A percentile compares a stretch with the other conserved stretches of the same genome.
Evolutionary conservation across 139 green algal genomes (phyloP).

Genomic region (Chlorella sp.): DNA sequence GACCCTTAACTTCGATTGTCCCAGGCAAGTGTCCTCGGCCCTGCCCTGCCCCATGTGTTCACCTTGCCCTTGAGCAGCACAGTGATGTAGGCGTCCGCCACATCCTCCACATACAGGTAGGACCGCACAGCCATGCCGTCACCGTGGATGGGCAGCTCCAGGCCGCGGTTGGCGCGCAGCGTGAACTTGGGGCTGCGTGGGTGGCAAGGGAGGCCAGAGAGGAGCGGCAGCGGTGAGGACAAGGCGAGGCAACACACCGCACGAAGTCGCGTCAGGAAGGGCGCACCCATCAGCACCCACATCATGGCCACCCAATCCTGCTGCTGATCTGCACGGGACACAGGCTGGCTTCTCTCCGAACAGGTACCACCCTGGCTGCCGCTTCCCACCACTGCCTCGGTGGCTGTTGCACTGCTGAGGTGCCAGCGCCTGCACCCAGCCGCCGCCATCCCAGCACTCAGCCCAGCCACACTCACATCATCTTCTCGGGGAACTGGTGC

Average conservation of each 20-base stretch:
- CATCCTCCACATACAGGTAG: slow-evolving; percentile 96
- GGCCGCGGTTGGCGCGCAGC: slow-evolving; percentile 72
- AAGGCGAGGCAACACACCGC: no score
- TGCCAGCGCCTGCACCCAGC: background rate
- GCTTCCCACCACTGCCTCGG: no score
- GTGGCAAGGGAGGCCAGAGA: background rate
- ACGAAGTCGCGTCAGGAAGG: no score
- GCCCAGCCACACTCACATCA: slow-evolving; percentile 17
- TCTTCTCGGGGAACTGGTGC: slow-evolving; percentile 78
- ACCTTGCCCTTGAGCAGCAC: slow-evolving; percentile 83
- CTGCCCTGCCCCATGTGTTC: background rate
- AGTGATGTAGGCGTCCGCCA: slow-evolving; percentile 90
- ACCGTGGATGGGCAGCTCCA: slow-evolving; percentile 78
- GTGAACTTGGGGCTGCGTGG: slow-evolving; percentile 78
- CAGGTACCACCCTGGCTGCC: background rate
- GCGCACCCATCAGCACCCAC: background rate
- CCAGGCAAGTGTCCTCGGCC: background rate
- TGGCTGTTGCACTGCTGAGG: background rate
- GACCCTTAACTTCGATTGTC: background rate
- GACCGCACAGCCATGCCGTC: slow-evolving; percentile 57
- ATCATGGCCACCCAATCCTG: background rate
- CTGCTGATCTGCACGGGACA: no score
- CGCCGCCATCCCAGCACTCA: background rate
- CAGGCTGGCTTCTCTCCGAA: background rate
- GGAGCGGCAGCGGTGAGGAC: background rate